Conservation (phyloP, 179 eudicot species). For the Gypsophila paniculata region DNA sequence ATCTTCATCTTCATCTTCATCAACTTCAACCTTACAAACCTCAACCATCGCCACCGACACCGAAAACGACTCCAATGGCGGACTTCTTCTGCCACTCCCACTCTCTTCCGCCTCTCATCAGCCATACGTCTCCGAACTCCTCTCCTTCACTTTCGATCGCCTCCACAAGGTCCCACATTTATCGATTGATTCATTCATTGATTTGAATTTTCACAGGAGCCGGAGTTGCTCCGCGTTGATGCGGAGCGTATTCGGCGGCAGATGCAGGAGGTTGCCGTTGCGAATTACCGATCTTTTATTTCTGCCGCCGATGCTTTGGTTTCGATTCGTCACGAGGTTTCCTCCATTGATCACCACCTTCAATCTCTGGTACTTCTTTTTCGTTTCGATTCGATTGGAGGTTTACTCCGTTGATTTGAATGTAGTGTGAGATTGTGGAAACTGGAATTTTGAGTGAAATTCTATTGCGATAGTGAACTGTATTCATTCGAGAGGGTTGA, state of each 20-base stretch:
- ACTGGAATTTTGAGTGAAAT: no score
- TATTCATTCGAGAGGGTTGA: no score
- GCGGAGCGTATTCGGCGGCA: conserved; percentile 94
- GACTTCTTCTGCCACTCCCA: conserved; percentile 12
- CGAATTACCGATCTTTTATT: conserved; percentile 89
- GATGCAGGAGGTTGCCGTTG: conserved; percentile 98
- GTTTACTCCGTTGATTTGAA: no score
- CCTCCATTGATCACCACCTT: conserved; percentile 83
- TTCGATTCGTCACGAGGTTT: conserved; percentile 66
- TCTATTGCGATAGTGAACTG: no score
- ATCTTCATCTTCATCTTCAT: no score
- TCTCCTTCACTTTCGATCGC: conserved; percentile 98
- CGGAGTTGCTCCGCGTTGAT: conserved; percentile 94
- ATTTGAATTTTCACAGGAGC: conserved; percentile 51
- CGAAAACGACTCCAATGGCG: conserved; percentile 20
- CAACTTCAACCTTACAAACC: neutral
- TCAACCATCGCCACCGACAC: conserved; percentile 7
- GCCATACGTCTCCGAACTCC: conserved; percentile 95
- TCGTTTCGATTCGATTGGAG: no score
- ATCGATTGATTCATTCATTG: neutral
- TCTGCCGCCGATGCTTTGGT: conserved; percentile 93
- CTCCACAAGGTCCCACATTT: conserved; percentile 73
- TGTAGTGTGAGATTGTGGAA: no score
- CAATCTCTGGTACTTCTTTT: conserved; percentile 61
- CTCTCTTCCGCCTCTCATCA: conserved; percentile 55